Evolutionary conservation across 2,329 filamentous ascomycete species (phyloP), one percentile per base, ranked within the genome.

Genomic region (Dryadomyces quercivorus): DNA sequence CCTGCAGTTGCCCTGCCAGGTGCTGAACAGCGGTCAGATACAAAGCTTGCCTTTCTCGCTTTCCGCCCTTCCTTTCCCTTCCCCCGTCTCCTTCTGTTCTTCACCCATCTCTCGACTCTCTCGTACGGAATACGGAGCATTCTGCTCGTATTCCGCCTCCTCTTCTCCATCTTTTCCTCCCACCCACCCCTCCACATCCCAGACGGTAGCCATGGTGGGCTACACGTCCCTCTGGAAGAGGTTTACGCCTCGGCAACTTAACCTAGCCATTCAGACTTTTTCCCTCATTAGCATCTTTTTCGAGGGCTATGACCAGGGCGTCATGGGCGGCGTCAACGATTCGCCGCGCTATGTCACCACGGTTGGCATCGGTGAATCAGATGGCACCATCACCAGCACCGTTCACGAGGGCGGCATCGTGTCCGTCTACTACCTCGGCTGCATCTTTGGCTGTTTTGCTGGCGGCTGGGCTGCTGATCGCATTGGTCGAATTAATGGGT

Each of bases 271-370:
- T 57, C 64, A 65, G 56, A 51, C 55, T 45, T 64, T 67, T 51
- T 64, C 63, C 1, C 60, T 65, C 31, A 62, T 63, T 56, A 63
- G 61, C 57, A 63, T 63, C 26, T 62, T 71, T 60, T 72, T 70
- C 59, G 64, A 68, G 67, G 75, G 75, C 20, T 79, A 77, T 64
- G 73, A 78, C 56, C 75, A 78, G 59, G 75, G 75, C 52, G 74
- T 78, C n/a, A 73, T 76, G 69, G 74, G 75, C 50, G 72, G 71
- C 44, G 73, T 78, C 50, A 77, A 75, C 56, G 63, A 63, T 9
- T 66, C 70, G 13, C 69, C 69, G 1, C 61, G 64, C 50, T 74
- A 71, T 61, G 66, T 73, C 21, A 59, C 61, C 13, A 65, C 69
- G 60, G 72, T 75, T 9, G 68, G 69, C 47, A 76, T 78, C 48